These are phyloP conservation scores for Fraxinus albicans DNA, from an alignment of 305 asterid species.

Conservation along the genomic window DNA sequence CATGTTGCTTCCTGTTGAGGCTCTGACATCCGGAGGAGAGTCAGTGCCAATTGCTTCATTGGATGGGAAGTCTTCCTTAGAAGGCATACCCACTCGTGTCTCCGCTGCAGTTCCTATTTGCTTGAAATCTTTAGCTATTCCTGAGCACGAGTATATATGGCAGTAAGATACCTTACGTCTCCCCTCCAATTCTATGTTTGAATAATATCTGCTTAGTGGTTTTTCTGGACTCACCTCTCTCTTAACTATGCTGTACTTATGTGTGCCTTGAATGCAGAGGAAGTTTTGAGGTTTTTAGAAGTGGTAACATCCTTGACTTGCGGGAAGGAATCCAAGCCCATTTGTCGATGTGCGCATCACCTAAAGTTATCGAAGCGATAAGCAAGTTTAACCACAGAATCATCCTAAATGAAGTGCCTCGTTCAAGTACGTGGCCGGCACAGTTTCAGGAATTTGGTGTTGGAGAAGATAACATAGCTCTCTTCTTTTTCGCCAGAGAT, in stretches of 20 bases:
- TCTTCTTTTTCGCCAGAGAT: slow-evolving; percentile 87
- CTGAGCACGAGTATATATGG: slow-evolving; percentile 79
- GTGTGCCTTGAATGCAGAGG: slow-evolving; percentile 58
- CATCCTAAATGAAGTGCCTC: slow-evolving; percentile 71
- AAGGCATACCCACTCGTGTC: slow-evolving; percentile 30
- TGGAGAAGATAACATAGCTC: slow-evolving; percentile 72
- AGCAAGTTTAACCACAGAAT: slow-evolving; percentile 61
- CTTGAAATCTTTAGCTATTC: slow-evolving; percentile 54
- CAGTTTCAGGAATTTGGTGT: slow-evolving; percentile 90
- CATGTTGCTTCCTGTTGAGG: slow-evolving; percentile 40
- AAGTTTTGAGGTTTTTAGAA: slow-evolving; percentile 63
- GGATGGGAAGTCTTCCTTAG: slow-evolving; percentile 34
- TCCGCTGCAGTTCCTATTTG: slow-evolving; percentile 37
- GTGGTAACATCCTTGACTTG: slow-evolving; percentile 43
- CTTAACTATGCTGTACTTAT: slow-evolving; percentile 20
- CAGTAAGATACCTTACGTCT: slow-evolving; percentile 59
- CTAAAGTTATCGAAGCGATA: slow-evolving; percentile 60
- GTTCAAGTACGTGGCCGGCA: slow-evolving; percentile 74
- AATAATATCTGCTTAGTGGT: slow-evolving; percentile 6
- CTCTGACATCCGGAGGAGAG: slow-evolving; percentile 41
- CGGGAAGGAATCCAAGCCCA: slow-evolving; percentile 92
- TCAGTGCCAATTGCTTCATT: slow-evolving; percentile 27
- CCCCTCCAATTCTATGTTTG: slow-evolving; percentile 13
- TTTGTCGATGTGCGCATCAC: slow-evolving; percentile 74
- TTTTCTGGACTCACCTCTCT: slow-evolving; percentile 8